Evolutionary conservation across 1,284 basidiomycete genomes (phyloP).

Genomic region (Sporisorium graminicola): DNA sequence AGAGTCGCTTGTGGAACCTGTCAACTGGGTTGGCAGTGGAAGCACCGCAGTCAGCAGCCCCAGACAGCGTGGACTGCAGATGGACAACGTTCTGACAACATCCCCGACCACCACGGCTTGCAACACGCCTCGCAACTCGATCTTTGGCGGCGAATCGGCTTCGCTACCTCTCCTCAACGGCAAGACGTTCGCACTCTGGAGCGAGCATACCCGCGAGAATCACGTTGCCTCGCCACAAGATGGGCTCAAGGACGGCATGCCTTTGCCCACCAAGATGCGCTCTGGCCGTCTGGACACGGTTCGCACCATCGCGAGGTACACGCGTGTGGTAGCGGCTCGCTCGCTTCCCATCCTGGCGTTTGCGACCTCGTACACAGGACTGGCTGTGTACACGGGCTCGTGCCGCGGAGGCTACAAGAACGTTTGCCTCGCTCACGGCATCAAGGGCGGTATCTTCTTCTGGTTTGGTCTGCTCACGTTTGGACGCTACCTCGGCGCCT

Average conservation of each 20-base stretch:
- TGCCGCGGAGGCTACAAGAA: conserved; percentile 77
- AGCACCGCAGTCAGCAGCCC: conserved; percentile 26
- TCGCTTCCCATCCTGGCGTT: conserved; percentile 79
- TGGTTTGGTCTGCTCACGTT: conserved; percentile 88
- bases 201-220: conserved; percentile 14
- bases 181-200: conserved; percentile 37
- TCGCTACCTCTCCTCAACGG: conserved; percentile 14
- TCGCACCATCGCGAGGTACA: conserved; percentile 30
- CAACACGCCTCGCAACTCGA: conserved; percentile 49
- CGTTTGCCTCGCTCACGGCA: conserved; percentile 89
- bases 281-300: conserved; percentile 20
- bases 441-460: conserved; percentile 76
- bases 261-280: conserved; percentile 8
- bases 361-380: conserved; percentile 77
- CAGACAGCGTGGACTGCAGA: background rate
- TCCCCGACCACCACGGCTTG: conserved; percentile 51
- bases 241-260: background rate
- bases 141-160: conserved; percentile 26
- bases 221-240: background rate
- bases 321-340: conserved; percentile 73
- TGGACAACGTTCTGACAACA: conserved; percentile 19
- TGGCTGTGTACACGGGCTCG: conserved; percentile 83
- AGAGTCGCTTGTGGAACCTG: conserved; percentile 31
- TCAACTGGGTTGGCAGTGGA: conserved; percentile 40
- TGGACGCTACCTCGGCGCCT: conserved; percentile 89